Conservation (phyloP, 2,329 filamentous ascomycete genomes). For the Emergomyces africanus region DNA sequence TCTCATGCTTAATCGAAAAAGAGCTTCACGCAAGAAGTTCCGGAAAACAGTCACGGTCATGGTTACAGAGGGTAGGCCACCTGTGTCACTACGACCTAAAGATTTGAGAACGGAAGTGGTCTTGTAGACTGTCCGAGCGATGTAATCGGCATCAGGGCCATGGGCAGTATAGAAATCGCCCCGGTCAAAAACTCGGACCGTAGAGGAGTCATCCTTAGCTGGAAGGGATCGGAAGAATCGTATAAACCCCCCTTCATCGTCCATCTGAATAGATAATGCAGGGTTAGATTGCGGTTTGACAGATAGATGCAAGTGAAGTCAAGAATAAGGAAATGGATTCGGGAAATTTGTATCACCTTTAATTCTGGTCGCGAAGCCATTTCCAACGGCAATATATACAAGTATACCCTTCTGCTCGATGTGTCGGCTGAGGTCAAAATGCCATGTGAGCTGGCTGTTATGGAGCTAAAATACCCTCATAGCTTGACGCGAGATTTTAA, state of each 20-base stretch:
- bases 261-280: conserved; percentile 48
- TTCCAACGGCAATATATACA: conserved; percentile 25
- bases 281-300: conserved; percentile 6
- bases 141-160: conserved; percentile 35
- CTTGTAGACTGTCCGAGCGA: conserved; percentile 68
- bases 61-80: conserved; percentile 84
- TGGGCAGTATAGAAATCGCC: conserved; percentile 81
- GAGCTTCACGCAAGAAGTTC: conserved; percentile 85
- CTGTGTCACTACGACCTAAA: conserved; percentile 69
- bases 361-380: conserved; percentile 64
- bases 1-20: conserved; percentile 81
- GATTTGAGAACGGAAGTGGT: conserved; percentile 91
- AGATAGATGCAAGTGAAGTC: background rate
- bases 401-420: background rate
- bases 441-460: background rate
- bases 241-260: conserved; percentile 95
- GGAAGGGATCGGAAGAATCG: conserved; percentile 87
- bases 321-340: background rate
- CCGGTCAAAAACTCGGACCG: conserved; percentile 83
- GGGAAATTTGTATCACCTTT: conserved; percentile 39
- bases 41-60: conserved; percentile 92
- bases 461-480: background rate
- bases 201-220: conserved; percentile 46
- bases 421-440: no score
- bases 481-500: background rate